phyloP scores from a whole-genome alignment of 1,139 yeast species.

The Taiozyma onychis region DNA sequence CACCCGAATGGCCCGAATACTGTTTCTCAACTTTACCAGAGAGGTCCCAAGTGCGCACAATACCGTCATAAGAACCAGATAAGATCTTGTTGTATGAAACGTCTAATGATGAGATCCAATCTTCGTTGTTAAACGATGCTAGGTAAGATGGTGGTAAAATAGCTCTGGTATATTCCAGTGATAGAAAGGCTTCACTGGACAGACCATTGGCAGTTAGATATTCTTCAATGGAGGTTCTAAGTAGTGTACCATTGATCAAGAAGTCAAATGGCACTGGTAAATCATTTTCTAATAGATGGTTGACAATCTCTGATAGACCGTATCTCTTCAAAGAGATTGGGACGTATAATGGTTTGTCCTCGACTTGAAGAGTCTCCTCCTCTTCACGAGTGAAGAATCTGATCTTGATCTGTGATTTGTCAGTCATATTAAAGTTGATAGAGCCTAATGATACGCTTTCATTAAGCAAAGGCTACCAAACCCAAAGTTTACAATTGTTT shows the following conservation, averaged over 20 bases:
- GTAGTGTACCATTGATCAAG: conserved; percentile 74
- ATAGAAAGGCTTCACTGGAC: conserved; percentile 74
- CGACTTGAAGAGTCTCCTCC: conserved; percentile 63
- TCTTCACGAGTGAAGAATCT: conserved; percentile 83
- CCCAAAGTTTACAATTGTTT: not conserved
- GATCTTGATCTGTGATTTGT: conserved; percentile 58
- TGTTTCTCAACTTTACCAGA: conserved; percentile 82
- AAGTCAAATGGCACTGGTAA: conserved; percentile 85
- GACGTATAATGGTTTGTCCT: conserved; percentile 82
- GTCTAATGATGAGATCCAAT: conserved; percentile 83
- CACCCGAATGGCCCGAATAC: conserved; percentile 80
- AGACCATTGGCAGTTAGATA: conserved; percentile 73
- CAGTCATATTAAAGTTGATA: conserved; percentile 22
- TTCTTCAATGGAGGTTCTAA: conserved; percentile 74
- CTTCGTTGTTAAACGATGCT: conserved; percentile 87
- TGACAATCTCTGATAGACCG: conserved; percentile 92
- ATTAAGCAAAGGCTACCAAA: not conserved
- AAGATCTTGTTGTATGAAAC: conserved; percentile 46
- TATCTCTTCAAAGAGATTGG: conserved; percentile 83
- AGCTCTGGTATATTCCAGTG: conserved; percentile 86
- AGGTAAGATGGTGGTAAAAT: conserved; percentile 89
- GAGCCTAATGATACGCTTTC: not conserved
- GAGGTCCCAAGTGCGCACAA: conserved; percentile 82
- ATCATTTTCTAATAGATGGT: conserved; percentile 64
- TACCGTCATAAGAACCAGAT: conserved; percentile 92